Evolutionary conservation across 2,329 filamentous ascomycete species (phyloP).

Genomic region (Elsinoe perseae): DNA sequence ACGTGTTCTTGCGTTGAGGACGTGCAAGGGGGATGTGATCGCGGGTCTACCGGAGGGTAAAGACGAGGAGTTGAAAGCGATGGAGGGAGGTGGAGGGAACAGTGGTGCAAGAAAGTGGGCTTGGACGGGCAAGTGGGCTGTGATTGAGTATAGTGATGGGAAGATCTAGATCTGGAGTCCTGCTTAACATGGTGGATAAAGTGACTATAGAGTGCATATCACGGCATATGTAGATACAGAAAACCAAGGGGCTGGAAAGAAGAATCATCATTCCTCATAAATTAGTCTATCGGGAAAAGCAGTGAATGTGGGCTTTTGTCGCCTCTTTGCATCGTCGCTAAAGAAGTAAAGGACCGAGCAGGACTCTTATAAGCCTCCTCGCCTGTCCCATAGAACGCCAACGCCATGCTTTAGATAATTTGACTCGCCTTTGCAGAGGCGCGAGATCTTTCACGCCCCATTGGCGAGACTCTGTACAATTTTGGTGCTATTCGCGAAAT

Average conservation of each 20-base stretch:
- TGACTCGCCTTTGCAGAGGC: background rate
- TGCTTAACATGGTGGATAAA: background rate
- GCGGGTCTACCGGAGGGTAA: constrained; percentile 75
- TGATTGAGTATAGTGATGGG: constrained; percentile 75
- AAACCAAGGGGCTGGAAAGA: background rate
- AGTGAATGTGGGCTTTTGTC: background rate
- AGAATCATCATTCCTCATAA: constrained; percentile 7
- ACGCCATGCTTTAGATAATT: constrained; percentile 1
- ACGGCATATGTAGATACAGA: background rate
- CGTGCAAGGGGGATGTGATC: constrained; percentile 93
- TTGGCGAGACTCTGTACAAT: background rate
- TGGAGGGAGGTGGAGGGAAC: constrained; percentile 63
- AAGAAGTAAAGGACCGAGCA: constrained; percentile 1
- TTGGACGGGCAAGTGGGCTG: constrained; percentile 93
- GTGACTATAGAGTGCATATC: background rate
- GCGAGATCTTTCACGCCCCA: background rate
- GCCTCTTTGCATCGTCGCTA: background rate
- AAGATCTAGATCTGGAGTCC: constrained; percentile 34
- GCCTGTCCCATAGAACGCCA: background rate
- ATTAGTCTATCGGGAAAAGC: constrained; percentile 2
- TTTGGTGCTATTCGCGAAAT: background rate
- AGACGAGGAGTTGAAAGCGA: constrained; percentile 69
- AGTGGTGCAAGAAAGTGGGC: constrained; percentile 73
- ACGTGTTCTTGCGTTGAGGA: constrained; percentile 78
- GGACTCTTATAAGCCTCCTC: background rate